Evolutionary conservation across 1,139 yeast genomes (phyloP), one percentile per base, ranked within the genome.

Genomic region (Candida sanyaensis): DNA sequence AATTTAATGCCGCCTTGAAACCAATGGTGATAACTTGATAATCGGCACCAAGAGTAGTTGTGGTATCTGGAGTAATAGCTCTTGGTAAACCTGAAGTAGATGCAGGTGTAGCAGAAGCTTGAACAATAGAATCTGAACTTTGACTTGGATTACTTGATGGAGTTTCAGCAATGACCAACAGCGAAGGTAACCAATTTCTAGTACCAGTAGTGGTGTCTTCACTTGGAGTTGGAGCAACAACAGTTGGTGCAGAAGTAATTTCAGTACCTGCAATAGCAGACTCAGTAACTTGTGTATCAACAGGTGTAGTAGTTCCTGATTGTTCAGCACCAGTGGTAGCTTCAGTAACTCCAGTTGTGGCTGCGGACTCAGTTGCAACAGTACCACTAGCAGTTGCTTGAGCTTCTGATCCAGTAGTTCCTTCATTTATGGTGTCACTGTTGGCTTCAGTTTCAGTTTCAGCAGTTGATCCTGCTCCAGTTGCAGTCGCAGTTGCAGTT

Each of bases 1-100:
- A 87, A 62, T 85, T 86, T 68, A 86, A 77, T 11, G 81, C 79
- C 43, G 79, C 64, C 56, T 82, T 81, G 71, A 87, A 86, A n/a
- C 93, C 93, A 63, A 87, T 68, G 11, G 86, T 81, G 45, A 87
- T 78, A 47, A 84, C 61, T 37, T 77, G 70, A 62, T 80, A 85
- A 55, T 79, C 64, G 63, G 49, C 64, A 54, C 80, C 80, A 31
- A 85, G 86, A 21, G 59, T 55, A 7, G 71, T 57, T 4, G 77
- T 69, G 17, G 72, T 65, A 6, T 75, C 76, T 9, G 84, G 83
- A 1, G 86, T 77, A 55, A 86, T 85, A 2, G 88, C 91, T 60
- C 78, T 80, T 45, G 93, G 93, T 57, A 86, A 71, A 7, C 84
- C 78, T 4, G 85, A 71, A 1, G 85, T 73, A 45, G 63, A 64